Evolutionary conservation across 2,329 filamentous ascomycete genomes (phyloP).

Genomic region (Eurotiales sp.): DNA sequence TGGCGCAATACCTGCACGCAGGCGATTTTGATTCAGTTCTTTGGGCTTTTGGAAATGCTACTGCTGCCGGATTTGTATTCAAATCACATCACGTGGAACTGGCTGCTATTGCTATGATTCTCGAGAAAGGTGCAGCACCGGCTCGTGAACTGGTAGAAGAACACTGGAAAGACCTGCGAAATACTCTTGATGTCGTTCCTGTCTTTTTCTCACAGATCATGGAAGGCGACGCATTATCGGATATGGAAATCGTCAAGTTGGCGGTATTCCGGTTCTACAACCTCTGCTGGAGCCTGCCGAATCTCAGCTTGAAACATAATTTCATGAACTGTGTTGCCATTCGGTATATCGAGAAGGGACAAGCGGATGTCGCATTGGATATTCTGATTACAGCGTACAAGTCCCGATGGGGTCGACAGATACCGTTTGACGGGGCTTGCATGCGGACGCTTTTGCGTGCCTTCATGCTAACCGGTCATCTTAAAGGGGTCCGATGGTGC

Average conservation of each 20-base stretch:
- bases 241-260: conserved; percentile 29
- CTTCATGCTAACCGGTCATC: conserved; percentile 26
- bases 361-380: conserved; percentile 28
- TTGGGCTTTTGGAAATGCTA: conserved; percentile 28
- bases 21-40: conserved; percentile 32
- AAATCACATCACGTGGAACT: conserved; percentile 34
- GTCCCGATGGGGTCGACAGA: conserved; percentile 31
- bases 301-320: conserved; percentile 34
- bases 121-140: conserved; percentile 27
- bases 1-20: conserved; percentile 35
- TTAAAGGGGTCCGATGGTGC: conserved; percentile 39
- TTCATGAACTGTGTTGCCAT: conserved; percentile 27
- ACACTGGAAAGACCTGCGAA: conserved; percentile 25
- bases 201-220: conserved; percentile 35
- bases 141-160: conserved; percentile 32
- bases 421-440: conserved; percentile 33
- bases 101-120: conserved; percentile 33
- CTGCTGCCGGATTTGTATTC: conserved; percentile 26
- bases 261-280: conserved; percentile 38
- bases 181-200: conserved; percentile 25
- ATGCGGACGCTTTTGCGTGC: conserved; percentile 38
- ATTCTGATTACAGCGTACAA: conserved; percentile 34
- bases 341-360: conserved; percentile 24
- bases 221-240: conserved; percentile 20
- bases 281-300: conserved; percentile 30